phyloP scores from a whole-genome alignment of 441 rosid genomes.

The Gossypium trilobum region DNA sequence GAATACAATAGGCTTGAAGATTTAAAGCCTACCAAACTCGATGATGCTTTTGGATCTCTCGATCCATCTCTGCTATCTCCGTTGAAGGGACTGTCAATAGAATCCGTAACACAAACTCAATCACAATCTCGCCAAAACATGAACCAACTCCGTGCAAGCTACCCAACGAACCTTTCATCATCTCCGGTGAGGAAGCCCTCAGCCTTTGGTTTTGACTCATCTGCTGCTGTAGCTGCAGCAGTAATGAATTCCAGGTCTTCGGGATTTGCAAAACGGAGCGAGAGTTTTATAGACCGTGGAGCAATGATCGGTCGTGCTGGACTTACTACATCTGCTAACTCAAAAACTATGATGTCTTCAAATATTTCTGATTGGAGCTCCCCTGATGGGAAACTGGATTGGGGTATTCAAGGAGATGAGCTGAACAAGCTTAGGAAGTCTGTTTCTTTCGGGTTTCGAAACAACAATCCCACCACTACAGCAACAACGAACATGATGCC shows the following conservation, averaged over 20 bases:
- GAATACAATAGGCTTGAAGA: slow-evolving; percentile 40
- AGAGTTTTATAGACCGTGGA: slow-evolving; percentile 69
- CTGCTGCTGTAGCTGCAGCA: slow-evolving; percentile 74
- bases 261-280: slow-evolving; percentile 72
- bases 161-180: slow-evolving; percentile 35
- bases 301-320: slow-evolving; percentile 30
- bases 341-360: slow-evolving; percentile 38
- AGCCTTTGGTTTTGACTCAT: slow-evolving; percentile 57
- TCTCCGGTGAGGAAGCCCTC: slow-evolving; percentile 44
- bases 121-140: slow-evolving; percentile 52
- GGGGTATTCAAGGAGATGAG: slow-evolving; percentile 81
- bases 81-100: slow-evolving; percentile 33
- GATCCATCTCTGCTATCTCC: slow-evolving; percentile 51
- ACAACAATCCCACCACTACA: slow-evolving; percentile 26
- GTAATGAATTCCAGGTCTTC: slow-evolving; percentile 76
- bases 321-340: slow-evolving; percentile 34
- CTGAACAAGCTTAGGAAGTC: slow-evolving; percentile 71
- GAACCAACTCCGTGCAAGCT: slow-evolving; percentile 62
- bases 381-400: slow-evolving; percentile 63
- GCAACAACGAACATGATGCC: slow-evolving; percentile 14
- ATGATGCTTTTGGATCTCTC: slow-evolving; percentile 54
- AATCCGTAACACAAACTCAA: slow-evolving; percentile 32
- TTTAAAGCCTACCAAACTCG: slow-evolving; percentile 47
- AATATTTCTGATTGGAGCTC: slow-evolving; percentile 66
- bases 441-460: slow-evolving; percentile 56